Evolutionary conservation across 2,329 filamentous ascomycete species (phyloP).

Genomic region (Aspergillus sp.): DNA sequence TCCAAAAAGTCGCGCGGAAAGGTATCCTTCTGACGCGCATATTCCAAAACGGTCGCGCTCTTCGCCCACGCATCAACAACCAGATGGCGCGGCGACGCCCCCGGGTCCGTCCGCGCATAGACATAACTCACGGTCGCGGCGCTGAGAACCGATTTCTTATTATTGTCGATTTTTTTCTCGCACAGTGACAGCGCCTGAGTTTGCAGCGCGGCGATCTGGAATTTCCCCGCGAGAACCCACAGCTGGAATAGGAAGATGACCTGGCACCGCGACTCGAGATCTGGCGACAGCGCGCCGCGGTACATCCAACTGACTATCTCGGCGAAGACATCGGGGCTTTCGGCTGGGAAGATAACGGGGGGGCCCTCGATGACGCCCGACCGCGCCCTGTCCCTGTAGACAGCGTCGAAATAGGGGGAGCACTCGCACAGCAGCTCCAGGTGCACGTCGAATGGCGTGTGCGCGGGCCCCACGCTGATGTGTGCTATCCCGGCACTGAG

Average conservation of each 20-base stretch:
- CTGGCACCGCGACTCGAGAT: not conserved
- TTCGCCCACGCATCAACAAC: not conserved
- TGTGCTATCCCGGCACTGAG: not conserved
- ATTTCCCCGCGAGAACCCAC: not conserved
- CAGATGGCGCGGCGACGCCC: not conserved
- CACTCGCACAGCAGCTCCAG: conserved; percentile 1
- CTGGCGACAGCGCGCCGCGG: not conserved
- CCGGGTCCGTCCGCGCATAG: not conserved
- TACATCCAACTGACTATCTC: not conserved
- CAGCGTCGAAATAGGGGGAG: not conserved
- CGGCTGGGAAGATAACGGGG: not conserved
- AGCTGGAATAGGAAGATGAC: not conserved
- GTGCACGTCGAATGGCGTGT: conserved; percentile 1
- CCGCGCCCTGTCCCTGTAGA: too few relatives aligned
- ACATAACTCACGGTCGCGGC: not conserved
- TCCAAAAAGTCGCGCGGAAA: not conserved
- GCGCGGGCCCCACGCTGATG: not conserved
- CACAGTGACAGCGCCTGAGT: not conserved
- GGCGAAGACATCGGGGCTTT: not conserved
- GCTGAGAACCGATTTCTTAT: not conserved
- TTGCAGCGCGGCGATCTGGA: not conserved
- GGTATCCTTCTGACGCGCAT: not conserved
- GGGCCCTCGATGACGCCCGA: too few relatives aligned
- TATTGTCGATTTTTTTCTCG: not conserved
- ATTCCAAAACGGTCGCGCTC: not conserved